Evolutionary conservation across 139 green algal genomes (phyloP).

Genomic region (Trebouxia sp.): DNA sequence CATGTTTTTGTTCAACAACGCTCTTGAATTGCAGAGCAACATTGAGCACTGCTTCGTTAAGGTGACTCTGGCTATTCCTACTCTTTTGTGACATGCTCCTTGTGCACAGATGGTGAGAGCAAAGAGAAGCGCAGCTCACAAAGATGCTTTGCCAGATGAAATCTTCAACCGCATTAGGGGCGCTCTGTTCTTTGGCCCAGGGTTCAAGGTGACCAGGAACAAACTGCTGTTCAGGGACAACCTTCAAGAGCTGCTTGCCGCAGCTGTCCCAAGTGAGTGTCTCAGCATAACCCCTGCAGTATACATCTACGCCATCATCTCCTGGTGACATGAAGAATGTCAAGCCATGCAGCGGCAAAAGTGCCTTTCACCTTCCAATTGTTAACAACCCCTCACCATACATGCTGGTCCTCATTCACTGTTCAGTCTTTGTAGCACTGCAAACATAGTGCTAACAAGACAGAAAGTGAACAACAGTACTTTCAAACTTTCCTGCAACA

Average conservation of each 20-base stretch:
- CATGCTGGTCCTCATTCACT: no score
- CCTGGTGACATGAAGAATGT: background rate
- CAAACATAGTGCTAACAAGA: no score
- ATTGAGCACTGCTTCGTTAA: no score
- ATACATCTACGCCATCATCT: background rate
- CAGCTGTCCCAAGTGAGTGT: constrained; percentile 41
- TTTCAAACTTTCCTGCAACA: background rate
- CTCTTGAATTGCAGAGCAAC: background rate
- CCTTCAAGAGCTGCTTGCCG: constrained; percentile 61
- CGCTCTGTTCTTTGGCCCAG: constrained; percentile 79
- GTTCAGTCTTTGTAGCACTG: no score
- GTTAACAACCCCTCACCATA: no score
- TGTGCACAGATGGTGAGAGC: constrained; percentile 34
- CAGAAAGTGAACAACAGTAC: background rate
- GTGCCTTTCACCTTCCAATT: no score
- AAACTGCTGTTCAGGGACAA: constrained; percentile 73
- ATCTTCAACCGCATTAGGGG: constrained; percentile 69
- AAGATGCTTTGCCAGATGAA: constrained; percentile 73
- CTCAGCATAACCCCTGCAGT: background rate
- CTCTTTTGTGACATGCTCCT: background rate
- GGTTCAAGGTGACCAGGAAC: constrained; percentile 81
- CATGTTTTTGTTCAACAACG: no score
- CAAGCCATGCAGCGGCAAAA: no score
- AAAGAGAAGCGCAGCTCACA: constrained; percentile 53
- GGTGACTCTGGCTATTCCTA: no score